Evolutionary conservation across 2,329 filamentous ascomycete species (phyloP).

Genomic region (Dactylellina drechsleri): DNA sequence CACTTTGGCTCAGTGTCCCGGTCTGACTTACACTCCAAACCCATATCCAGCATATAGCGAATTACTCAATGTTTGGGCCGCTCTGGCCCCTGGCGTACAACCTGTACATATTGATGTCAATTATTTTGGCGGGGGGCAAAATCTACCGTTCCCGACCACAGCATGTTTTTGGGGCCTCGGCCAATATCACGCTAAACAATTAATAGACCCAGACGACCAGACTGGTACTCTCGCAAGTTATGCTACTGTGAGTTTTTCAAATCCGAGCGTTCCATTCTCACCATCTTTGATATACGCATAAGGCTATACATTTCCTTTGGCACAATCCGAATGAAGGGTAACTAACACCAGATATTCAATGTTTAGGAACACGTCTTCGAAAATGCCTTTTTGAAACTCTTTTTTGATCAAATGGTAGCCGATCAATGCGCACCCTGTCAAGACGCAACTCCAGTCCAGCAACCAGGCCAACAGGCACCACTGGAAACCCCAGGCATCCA

Average conservation of each 20-base stretch:
- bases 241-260: conserved; percentile 12
- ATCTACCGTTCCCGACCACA: too few species aligned
- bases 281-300: not conserved
- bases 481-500: not conserved
- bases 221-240: conserved; percentile 6
- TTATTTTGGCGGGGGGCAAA: too few species aligned
- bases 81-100: too few species aligned
- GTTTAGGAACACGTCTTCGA: conserved; percentile 21
- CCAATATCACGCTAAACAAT: too few species aligned
- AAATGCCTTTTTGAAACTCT: conserved; percentile 10
- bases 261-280: too few species aligned
- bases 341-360: too few species aligned
- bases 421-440: conserved; percentile 1
- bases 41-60: conserved; percentile 6
- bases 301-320: not conserved
- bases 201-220: too few species aligned
- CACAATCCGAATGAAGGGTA: too few species aligned
- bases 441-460: not conserved
- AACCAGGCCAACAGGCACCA: not conserved
- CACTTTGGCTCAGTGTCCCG: too few species aligned
- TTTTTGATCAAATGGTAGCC: conserved; percentile 7
- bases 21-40: not conserved
- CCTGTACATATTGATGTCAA: too few species aligned
- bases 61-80: not conserved
- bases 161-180: too few species aligned